phyloP scores from a whole-genome alignment of 148 eudicot species.

The Persicaria tinctoria region DNA sequence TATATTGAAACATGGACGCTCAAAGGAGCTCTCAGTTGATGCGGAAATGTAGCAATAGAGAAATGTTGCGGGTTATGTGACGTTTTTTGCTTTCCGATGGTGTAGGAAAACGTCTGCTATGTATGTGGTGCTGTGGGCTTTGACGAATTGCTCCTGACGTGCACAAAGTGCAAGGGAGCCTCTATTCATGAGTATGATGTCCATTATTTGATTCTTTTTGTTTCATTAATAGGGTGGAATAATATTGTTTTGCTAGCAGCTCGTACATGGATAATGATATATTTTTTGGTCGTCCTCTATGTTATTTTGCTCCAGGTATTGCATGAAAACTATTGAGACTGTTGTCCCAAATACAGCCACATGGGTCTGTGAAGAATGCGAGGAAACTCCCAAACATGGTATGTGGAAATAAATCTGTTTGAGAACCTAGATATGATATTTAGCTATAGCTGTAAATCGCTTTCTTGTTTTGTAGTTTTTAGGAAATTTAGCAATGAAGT shows the following conservation, averaged over 20 bases:
- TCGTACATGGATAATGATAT: background rate
- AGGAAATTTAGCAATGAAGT: background rate
- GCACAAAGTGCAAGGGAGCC: background rate
- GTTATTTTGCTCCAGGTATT: conserved; percentile 3
- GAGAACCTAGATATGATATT: background rate
- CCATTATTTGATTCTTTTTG: background rate
- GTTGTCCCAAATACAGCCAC: background rate
- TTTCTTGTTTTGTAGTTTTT: conserved; percentile 1
- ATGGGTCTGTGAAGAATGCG: conserved; percentile 9
- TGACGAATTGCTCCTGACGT: too few relatives aligned
- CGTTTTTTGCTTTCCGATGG: too few relatives aligned
- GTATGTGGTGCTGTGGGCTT: too few relatives aligned
- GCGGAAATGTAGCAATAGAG: too few relatives aligned
- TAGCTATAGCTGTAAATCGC: background rate
- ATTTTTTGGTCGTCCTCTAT: background rate
- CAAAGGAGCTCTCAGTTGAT: too few relatives aligned
- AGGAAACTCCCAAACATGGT: background rate
- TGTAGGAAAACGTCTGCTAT: too few relatives aligned
- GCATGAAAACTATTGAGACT: background rate
- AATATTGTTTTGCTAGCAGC: background rate
- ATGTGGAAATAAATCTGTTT: background rate
- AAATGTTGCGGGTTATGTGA: too few relatives aligned
- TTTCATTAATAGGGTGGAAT: background rate
- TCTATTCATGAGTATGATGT: background rate
- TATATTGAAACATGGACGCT: too few relatives aligned